Evolutionary conservation across 2,329 filamentous ascomycete species (phyloP).

Genomic region (Dactylellina parvicollis): DNA sequence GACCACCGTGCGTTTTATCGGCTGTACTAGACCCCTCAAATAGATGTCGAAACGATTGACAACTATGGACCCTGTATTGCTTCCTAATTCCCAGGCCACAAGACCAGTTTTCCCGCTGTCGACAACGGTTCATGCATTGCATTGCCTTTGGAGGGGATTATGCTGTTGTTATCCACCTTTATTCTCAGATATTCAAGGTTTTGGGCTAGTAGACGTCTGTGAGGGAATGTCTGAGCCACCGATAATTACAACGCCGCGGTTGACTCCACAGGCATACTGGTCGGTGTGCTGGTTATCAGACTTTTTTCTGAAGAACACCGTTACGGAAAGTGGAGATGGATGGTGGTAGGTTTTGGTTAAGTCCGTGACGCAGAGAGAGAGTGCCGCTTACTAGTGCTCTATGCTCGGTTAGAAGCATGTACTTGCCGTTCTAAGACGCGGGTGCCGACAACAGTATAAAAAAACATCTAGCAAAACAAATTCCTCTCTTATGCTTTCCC

Average conservation of each 20-base stretch:
- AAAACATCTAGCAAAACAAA: conserved; percentile 30
- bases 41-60: conserved; percentile 24
- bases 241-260: neutral
- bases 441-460: conserved; percentile 39
- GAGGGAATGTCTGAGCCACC: conserved; percentile 17
- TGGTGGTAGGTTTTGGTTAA: conserved; percentile 30
- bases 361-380: conserved; percentile 43
- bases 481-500: conserved; percentile 18
- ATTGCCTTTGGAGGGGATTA: conserved; percentile 7
- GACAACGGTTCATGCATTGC: conserved; percentile 18
- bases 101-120: conserved; percentile 27
- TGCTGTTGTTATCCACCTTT: conserved; percentile 9
- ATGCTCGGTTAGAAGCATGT: conserved; percentile 43
- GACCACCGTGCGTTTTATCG: conserved; percentile 16
- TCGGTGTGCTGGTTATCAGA: conserved; percentile 10
- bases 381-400: conserved; percentile 43
- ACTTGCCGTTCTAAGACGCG: conserved; percentile 33
- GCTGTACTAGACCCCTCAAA: conserved; percentile 30
- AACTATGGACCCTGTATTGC: conserved; percentile 1
- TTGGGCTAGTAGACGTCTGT: neutral
- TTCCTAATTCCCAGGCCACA: conserved; percentile 6
- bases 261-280: conserved; percentile 12
- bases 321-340: conserved; percentile 42
- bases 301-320: conserved; percentile 8
- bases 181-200: neutral